Evolutionary conservation across 1,139 yeast genomes (phyloP), one percentile per base, ranked within the genome.

Genomic region (Yamadazyma spencermartinsiae): DNA sequence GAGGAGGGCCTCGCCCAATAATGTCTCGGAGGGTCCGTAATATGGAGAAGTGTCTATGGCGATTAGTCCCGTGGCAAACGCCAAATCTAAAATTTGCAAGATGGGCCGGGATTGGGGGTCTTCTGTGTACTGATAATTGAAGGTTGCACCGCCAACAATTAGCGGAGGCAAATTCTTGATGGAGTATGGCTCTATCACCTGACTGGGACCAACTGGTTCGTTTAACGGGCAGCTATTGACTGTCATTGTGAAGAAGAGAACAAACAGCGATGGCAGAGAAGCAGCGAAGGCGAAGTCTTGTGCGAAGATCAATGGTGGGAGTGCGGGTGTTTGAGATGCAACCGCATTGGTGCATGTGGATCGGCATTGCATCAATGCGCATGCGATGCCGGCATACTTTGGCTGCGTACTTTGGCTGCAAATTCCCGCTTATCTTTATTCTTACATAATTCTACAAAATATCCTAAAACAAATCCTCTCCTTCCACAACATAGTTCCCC

Each of bases 21-120:
- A 55, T 24, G 64, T 72, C 55, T 90, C 98, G 4, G 95, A 86
- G 0, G 89, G 89, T 0, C 97, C 98, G 55, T 90, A 90, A 61
- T 87, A 90, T 2, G 97, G 96, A 0, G 96, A 85, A 0, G 96
- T 88, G 56, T 92, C 98, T 31, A 90, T 67, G 2, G 95, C 94
- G 36, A 75, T 74, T 43, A 87, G 67, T 0, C 96, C 97, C 18
- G 69, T 58, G 16, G 67, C 63, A 51, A 88, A 82, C 0, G 92
- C 95, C 14, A 61, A 54, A 34, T 65, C 59, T 18, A 90, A 55
- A 38, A 90, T 75, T 1, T 74, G 79, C 4, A 64, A 66, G 10
- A 82, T 72, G 2, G 88, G 82, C 29, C 86, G 50, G 0, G 63
- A 54, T 36, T 67, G 67, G 0, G 96, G 95, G 48, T 83, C 72